phyloP scores from a whole-genome alignment of 2,329 filamentous ascomycete genomes.

The Diaporthe citri region DNA sequence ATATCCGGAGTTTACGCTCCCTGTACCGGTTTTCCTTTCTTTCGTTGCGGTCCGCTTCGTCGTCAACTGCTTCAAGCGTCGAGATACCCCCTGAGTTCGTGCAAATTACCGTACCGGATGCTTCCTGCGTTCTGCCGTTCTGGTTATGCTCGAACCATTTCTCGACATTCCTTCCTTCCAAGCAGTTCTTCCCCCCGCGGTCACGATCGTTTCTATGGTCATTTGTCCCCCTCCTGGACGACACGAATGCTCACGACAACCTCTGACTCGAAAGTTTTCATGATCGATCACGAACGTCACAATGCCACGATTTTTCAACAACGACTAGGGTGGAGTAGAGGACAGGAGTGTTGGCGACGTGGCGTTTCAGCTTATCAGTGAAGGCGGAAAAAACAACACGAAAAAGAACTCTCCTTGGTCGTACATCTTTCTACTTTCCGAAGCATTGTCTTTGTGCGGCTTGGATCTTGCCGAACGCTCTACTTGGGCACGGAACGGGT shows the following conservation, averaged over 20 bases:
- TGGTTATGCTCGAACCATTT: conserved; percentile 28
- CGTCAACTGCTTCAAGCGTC: conserved; percentile 37
- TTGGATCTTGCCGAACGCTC: conserved; percentile 7
- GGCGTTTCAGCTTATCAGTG: conserved; percentile 32
- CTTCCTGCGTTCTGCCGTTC: conserved; percentile 32
- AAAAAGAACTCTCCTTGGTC: conserved; percentile 30
- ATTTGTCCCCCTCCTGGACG: conserved; percentile 20
- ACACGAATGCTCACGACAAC: conserved; percentile 28
- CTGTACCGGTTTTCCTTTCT: conserved; percentile 38
- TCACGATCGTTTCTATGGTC: conserved; percentile 32
- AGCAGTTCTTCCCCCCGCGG: conserved; percentile 30
- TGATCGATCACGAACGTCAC: conserved; percentile 20
- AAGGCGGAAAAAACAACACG: background rate
- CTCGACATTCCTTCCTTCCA: conserved; percentile 32
- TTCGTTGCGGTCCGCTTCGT: conserved; percentile 39
- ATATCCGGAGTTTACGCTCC: conserved; percentile 39
- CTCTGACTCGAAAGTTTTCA: conserved; percentile 16
- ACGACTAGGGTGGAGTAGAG: conserved; percentile 24
- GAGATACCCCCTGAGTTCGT: conserved; percentile 38
- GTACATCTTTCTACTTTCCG: conserved; percentile 22
- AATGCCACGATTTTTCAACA: conserved; percentile 17
- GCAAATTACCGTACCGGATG: conserved; percentile 29
- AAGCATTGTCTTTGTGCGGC: conserved; percentile 17
- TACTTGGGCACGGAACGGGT: background rate
- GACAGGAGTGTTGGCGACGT: conserved; percentile 19